These are phyloP conservation scores for Picochlorum sp. DNA, from an alignment of 139 green algal genomes.

Conservation along the genomic window DNA sequence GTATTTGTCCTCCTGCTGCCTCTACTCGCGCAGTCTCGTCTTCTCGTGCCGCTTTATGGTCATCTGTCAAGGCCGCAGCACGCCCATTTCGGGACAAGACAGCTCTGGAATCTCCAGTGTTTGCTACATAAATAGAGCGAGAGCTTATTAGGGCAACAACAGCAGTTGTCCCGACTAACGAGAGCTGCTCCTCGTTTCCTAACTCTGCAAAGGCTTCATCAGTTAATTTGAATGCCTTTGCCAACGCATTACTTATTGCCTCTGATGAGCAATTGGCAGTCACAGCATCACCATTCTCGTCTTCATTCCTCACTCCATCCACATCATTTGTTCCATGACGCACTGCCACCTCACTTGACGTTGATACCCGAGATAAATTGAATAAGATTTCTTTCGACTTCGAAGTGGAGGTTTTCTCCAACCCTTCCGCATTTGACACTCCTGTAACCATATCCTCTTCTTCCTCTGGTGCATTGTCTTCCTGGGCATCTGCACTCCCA, in stretches of 20 bases:
- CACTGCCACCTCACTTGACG: neutral
- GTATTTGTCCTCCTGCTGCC: constrained; percentile 53
- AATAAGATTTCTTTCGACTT: neutral
- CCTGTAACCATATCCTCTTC: neutral
- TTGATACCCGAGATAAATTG: neutral
- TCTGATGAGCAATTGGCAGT: constrained; percentile 9
- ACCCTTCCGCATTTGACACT: neutral
- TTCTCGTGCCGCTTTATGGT: constrained; percentile 62
- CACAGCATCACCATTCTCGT: neutral
- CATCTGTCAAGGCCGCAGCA: constrained; percentile 49
- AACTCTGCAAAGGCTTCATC: constrained; percentile 40
- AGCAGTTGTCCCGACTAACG: constrained; percentile 69
- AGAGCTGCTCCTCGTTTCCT: constrained; percentile 21
- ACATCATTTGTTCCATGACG: neutral
- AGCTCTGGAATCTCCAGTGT: constrained; percentile 71
- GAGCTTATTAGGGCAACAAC: constrained; percentile 62
- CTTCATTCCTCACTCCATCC: neutral
- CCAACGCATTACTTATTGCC: constrained; percentile 31
- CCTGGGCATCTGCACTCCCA: neutral
- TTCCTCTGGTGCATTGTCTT: neutral
- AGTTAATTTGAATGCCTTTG: constrained; percentile 36
- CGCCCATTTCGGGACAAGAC: constrained; percentile 50
- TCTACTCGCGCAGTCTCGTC: constrained; percentile 63
- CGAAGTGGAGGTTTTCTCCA: neutral
- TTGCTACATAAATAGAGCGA: constrained; percentile 62